Evolutionary conservation across 495 filamentous ascomycete genomes (phyloP).

Genomic region (Cercophora newfieldiana): DNA sequence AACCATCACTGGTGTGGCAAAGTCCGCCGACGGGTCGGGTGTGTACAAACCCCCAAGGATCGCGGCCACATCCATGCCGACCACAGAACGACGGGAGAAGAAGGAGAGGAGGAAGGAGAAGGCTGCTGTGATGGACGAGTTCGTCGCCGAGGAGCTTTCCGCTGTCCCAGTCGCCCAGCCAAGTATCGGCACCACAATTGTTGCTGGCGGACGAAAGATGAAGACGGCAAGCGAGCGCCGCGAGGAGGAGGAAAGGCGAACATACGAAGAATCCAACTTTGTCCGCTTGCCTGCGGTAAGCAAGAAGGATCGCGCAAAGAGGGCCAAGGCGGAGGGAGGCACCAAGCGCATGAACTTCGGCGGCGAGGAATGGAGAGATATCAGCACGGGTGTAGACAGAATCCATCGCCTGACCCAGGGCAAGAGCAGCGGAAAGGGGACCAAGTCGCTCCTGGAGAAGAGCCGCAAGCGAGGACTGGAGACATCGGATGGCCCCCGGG

Average conservation of each 20-base stretch:
- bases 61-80: constrained; percentile 69
- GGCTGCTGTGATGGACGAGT: constrained; percentile 82
- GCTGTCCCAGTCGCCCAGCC: constrained; percentile 74
- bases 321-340: constrained; percentile 44
- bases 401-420: constrained; percentile 70
- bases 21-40: constrained; percentile 48
- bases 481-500: constrained; percentile 57
- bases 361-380: constrained; percentile 80
- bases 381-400: constrained; percentile 75
- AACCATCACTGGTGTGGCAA: constrained; percentile 42
- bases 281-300: constrained; percentile 76
- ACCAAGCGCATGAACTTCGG: constrained; percentile 60
- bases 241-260: constrained; percentile 67
- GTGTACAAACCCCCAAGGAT: constrained; percentile 86
- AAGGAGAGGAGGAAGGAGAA: constrained; percentile 58
- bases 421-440: constrained; percentile 52
- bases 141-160: constrained; percentile 76
- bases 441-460: constrained; percentile 66
- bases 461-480: constrained; percentile 72
- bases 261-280: constrained; percentile 88
- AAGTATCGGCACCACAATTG: constrained; percentile 80
- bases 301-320: constrained; percentile 70
- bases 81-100: constrained; percentile 58
- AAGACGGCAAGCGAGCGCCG: constrained; percentile 69
- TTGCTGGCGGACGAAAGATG: constrained; percentile 66